Evolutionary conservation across 441 rosid species (phyloP).

Genomic region (Corymbia calophylla): DNA sequence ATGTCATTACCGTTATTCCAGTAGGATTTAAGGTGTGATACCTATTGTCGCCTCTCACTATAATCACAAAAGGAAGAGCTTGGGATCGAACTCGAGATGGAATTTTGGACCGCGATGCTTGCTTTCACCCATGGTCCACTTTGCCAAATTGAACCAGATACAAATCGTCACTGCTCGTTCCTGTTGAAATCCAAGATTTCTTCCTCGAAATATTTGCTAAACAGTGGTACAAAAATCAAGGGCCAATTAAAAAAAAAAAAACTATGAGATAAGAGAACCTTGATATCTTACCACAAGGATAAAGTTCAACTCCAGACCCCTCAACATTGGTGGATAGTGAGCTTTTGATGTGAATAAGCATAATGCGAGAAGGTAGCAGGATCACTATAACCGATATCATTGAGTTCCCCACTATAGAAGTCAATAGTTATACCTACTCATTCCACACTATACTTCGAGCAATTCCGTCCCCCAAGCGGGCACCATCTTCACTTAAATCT

Average conservation of each 20-base stretch:
- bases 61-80: neutral
- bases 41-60: neutral
- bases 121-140: neutral
- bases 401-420: neutral
- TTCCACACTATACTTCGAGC: neutral
- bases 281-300: neutral
- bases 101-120: neutral
- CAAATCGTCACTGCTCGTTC: neutral
- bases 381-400: neutral
- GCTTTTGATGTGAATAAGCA: neutral
- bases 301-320: neutral
- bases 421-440: neutral
- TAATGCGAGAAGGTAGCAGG: neutral
- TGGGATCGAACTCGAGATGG: neutral
- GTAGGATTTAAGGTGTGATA: no score
- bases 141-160: neutral
- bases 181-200: neutral
- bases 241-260: neutral
- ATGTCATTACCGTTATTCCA: no score
- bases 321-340: neutral
- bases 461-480: neutral
- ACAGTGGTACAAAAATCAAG: neutral
- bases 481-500: neutral
- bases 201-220: neutral
- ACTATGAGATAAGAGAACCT: neutral